Percentiles rank a stretch among this genome's conserved stretches.
Evolutionary conservation across 306 rosid genomes (phyloP).

Genomic region (Rosa chinensis): DNA sequence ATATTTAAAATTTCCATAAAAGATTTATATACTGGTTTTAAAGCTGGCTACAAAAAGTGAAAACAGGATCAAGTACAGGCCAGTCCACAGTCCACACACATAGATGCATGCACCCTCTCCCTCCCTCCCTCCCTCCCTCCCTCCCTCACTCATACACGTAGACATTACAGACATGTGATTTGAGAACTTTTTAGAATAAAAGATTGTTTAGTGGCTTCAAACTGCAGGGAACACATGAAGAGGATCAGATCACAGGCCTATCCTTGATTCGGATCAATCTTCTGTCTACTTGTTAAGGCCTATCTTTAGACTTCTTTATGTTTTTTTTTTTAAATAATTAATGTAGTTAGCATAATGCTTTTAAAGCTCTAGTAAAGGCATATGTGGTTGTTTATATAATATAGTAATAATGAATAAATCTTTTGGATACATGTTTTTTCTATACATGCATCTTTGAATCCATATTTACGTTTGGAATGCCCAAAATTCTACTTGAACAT

Average conservation of each 20-base stretch:
- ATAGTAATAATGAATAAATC: too few species aligned
- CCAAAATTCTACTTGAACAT: not conserved
- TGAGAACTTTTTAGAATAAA: not conserved
- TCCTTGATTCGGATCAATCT: not conserved
- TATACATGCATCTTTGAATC: not conserved
- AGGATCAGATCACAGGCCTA: not conserved
- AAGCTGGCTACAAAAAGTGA: not conserved
- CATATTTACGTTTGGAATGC: not conserved
- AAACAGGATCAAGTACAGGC: constrained; percentile 5
- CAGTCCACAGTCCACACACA: not conserved
- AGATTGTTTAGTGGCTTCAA: not conserved
- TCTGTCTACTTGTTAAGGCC: not conserved
- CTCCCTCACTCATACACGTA: not conserved
- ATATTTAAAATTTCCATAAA: not conserved
- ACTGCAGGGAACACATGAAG: not conserved
- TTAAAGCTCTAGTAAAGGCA: not conserved
- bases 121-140: too few species aligned
- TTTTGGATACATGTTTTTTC: not conserved
- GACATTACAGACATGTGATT: not conserved
- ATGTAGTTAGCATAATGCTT: not conserved
- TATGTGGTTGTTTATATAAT: not conserved
- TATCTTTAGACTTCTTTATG: not conserved
- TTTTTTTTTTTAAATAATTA: not conserved
- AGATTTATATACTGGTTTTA: not conserved
- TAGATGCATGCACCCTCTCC: too few species aligned